Percentiles rank a stretch among this genome's conserved stretches.
Evolutionary conservation across 169 alveolate genomes (phyloP).

Genomic region (Amoebophrya sp.): DNA sequence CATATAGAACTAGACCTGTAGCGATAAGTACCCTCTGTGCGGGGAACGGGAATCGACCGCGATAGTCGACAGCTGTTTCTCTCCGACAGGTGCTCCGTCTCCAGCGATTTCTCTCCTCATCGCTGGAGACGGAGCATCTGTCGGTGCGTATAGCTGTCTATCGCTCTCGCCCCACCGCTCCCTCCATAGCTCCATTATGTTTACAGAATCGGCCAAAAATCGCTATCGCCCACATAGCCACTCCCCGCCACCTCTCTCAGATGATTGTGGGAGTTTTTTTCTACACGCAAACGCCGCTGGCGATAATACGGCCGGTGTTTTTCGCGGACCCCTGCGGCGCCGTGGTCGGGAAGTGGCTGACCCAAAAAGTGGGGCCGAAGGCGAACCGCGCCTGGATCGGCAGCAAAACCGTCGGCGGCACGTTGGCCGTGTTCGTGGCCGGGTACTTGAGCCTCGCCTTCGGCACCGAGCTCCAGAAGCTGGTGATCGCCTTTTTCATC

Average conservation of each 20-base stretch:
- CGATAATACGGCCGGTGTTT: background rate
- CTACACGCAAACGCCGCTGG: background rate
- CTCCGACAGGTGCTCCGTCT: too few species aligned
- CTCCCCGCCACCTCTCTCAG: too few species aligned
- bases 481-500: background rate
- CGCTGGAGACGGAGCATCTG: too few species aligned
- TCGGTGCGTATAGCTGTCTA: too few species aligned
- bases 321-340: constrained; percentile 1
- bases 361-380: background rate
- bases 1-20: background rate
- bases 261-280: background rate
- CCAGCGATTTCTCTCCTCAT: too few species aligned
- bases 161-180: too few species aligned
- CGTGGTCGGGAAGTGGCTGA: background rate
- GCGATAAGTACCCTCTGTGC: background rate
- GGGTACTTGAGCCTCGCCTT: background rate
- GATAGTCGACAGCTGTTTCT: too few species aligned
- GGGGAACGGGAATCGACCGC: too few species aligned
- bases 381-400: background rate
- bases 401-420: background rate
- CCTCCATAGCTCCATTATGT: too few species aligned
- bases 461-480: background rate
- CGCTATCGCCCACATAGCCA: too few species aligned
- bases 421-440: background rate
- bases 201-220: too few species aligned